Conservation (phyloP, 306 rosid genomes). For the Calophaca sinica region DNA sequence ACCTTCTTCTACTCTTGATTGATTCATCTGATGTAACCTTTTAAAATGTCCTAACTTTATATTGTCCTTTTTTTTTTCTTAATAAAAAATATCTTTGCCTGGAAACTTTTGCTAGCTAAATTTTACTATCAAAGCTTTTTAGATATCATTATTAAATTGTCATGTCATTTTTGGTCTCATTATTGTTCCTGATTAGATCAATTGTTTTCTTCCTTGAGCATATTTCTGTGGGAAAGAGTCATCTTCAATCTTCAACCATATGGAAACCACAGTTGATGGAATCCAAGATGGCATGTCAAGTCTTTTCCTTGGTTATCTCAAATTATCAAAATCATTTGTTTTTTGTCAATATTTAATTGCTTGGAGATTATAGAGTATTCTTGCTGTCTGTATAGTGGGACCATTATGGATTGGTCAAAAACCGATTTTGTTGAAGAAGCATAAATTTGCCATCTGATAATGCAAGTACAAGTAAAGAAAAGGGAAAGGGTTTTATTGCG, state of each 20-base stretch:
- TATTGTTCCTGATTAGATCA: constrained; percentile 35
- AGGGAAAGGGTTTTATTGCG: background rate
- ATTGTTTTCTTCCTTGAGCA: constrained; percentile 42
- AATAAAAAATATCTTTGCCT: too few relatives aligned
- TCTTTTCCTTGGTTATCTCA: constrained; percentile 43
- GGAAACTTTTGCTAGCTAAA: constrained; percentile 36
- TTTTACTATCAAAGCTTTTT: constrained; percentile 41
- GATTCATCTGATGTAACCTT: constrained; percentile 35
- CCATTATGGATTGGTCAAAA: constrained; percentile 38
- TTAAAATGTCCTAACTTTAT: constrained; percentile 18
- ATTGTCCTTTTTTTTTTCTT: background rate
- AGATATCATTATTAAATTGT: constrained; percentile 24
- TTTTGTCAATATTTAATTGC: constrained; percentile 39
- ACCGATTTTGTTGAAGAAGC: background rate
- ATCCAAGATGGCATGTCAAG: constrained; percentile 49
- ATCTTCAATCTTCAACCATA: constrained; percentile 35
- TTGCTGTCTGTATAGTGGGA: constrained; percentile 40
- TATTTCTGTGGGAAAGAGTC: constrained; percentile 34
- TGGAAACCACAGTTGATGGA: constrained; percentile 46
- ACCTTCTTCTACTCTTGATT: constrained; percentile 8
- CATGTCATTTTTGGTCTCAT: constrained; percentile 5
- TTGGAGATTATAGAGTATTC: constrained; percentile 41
- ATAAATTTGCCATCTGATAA: constrained; percentile 23
- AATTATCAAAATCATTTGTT: constrained; percentile 40
- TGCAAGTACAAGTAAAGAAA: constrained; percentile 33